Percentiles rank a stretch among this genome's conserved stretches.
Conservation (phyloP, 2,329 filamentous ascomycete species). For the Aspergillus viridinutans region DNA sequence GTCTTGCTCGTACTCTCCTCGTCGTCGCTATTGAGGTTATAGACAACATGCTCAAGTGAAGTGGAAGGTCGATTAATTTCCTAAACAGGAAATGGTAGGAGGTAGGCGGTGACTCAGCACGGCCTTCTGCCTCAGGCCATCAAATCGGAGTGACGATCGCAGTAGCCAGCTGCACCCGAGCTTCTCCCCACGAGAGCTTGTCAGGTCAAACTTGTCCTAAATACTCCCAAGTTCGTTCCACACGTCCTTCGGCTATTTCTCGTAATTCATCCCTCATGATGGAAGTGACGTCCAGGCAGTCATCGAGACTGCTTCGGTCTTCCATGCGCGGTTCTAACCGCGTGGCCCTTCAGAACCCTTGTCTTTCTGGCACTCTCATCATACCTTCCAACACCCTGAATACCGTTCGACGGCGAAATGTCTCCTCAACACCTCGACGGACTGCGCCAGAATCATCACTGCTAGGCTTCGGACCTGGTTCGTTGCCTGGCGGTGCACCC, state of each 20-base stretch:
- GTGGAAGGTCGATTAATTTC: not conserved
- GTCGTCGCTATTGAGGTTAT: not conserved
- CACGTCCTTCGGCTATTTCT: not conserved
- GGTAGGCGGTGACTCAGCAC: conserved; percentile 7
- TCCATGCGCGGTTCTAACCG: conserved; percentile 14
- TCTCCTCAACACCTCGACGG: conserved; percentile 27
- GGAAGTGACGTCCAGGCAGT: conserved; percentile 36
- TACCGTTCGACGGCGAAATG: conserved; percentile 23
- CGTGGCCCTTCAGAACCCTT: conserved; percentile 20
- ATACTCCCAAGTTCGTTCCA: conserved; percentile 6
- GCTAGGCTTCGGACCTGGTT: conserved; percentile 22
- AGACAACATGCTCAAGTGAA: not conserved
- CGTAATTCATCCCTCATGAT: conserved; percentile 20
- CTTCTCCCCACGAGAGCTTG: conserved; percentile 11
- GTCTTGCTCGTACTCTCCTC: not conserved
- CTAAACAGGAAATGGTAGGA: not conserved
- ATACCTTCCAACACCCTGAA: conserved; percentile 18
- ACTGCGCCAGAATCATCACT: conserved; percentile 33
- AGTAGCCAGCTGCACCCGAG: conserved; percentile 14
- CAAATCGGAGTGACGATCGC: conserved; percentile 4
- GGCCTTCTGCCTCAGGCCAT: conserved; percentile 23
- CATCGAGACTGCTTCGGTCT: conserved; percentile 30
- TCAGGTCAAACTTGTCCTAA: conserved; percentile 1
- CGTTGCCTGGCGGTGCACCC: conserved; percentile 41
- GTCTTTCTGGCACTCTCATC: conserved; percentile 17